phyloP scores from a whole-genome alignment of 805 yeast species.

The Komagataella pseudopastoris region DNA sequence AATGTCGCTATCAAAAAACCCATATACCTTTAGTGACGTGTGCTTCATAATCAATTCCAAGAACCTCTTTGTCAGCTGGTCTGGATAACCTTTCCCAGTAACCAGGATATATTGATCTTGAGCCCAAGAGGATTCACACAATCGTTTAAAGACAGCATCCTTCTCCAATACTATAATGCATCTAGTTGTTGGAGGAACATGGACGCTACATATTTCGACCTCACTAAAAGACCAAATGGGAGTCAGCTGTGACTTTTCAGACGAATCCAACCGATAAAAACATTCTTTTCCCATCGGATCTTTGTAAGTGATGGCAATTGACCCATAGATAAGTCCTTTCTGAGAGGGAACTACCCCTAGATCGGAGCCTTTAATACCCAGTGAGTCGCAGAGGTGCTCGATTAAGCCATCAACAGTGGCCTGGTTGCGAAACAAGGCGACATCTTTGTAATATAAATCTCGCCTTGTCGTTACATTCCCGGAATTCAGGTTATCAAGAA shows the following conservation, averaged over 20 bases:
- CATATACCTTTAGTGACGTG: constrained; percentile 14
- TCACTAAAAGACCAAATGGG: neutral
- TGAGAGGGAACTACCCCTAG: constrained; percentile 38
- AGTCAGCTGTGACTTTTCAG: neutral
- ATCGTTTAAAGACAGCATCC: constrained; percentile 17
- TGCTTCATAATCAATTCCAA: constrained; percentile 8
- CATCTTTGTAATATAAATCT: constrained; percentile 48
- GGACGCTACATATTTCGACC: neutral
- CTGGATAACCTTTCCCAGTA: constrained; percentile 64
- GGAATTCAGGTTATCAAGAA: constrained; percentile 1
- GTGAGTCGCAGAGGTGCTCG: constrained; percentile 20
- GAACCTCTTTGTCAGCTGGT: constrained; percentile 33
- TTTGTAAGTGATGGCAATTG: constrained; percentile 10
- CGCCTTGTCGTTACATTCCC: constrained; percentile 27
- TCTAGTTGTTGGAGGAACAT: constrained; percentile 4
- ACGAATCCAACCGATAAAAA: neutral
- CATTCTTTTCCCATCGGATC: neutral
- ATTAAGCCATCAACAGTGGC: constrained; percentile 23
- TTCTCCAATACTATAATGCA: constrained; percentile 32
- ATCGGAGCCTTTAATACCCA: constrained; percentile 21
- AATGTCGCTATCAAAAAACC: constrained; percentile 51
- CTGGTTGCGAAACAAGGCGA: constrained; percentile 34
- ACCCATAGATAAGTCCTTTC: constrained; percentile 40
- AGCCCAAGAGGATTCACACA: neutral
- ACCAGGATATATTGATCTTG: constrained; percentile 27